These are phyloP conservation scores for Eucalyptus coolabah DNA, from an alignment of 345 rosid species.

Conservation along the genomic window DNA sequence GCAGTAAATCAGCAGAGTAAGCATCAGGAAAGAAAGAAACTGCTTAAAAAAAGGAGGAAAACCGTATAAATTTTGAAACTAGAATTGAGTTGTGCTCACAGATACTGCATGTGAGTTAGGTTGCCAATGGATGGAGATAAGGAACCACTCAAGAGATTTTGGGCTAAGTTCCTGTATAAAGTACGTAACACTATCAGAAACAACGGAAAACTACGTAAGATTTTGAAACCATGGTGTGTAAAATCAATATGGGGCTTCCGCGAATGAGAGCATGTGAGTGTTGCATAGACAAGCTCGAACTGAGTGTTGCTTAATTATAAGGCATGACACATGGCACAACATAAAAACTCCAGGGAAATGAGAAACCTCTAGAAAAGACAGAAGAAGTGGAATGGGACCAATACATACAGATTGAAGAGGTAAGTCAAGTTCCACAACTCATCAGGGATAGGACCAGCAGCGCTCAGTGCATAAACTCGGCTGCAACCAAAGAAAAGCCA, in stretches of 20 bases:
- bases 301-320: not conserved
- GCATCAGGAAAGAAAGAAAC: not conserved
- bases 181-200: slow-evolving; percentile 17
- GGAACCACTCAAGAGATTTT: slow-evolving; percentile 35
- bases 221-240: not conserved
- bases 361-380: not conserved
- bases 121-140: not conserved
- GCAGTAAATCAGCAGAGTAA: not conserved
- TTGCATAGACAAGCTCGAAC: not conserved
- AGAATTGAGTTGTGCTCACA: not conserved
- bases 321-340: not conserved
- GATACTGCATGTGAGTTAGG: not conserved
- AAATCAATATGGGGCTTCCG: not conserved
- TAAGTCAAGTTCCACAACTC: slow-evolving; percentile 34
- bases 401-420: slow-evolving; percentile 27
- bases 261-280: not conserved
- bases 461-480: slow-evolving; percentile 19
- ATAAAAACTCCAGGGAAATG: not conserved
- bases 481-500: not conserved
- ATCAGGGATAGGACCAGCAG: slow-evolving; percentile 26
- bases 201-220: not conserved
- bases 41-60: not conserved
- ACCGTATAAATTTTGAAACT: not conserved
- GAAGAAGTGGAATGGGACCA: not conserved
- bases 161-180: slow-evolving; percentile 21